Base-by-base conservation (phyloP, 1,284 basidiomycete species). In the Thecaphora thlaspeos region DNA sequence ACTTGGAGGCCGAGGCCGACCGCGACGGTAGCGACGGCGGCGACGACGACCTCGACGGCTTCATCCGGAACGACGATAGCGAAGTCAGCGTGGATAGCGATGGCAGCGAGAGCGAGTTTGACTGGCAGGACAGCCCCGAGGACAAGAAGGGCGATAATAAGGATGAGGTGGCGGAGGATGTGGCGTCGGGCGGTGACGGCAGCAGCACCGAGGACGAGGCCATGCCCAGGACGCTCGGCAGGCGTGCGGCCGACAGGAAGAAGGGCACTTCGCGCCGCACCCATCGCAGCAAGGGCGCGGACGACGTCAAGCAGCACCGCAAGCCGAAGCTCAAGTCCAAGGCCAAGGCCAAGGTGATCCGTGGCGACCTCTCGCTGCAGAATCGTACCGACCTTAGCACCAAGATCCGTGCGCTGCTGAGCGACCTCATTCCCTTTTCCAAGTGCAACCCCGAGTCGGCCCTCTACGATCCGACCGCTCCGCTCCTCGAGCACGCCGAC, bases 351-450 rank as follows among this genome's bases (percentile, higher is more conserved):
- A 14, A 7, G 28, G 28, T 14, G 4, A n/a, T n/a, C n/a, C 45
- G 45, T 7, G 54, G 53, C 24, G 50, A 60, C 40, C 18, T 55
- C 7, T 47, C 54, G n/a, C 43, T 55, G 36, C 53, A 66, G 21
- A 56, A 55, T 18, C 46, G 70, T 17, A 56, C 61, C 32, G 68
- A 71, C 36, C 46, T 71, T 40, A 73, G 70, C 46, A 65, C 67
- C 47, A 77, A 77, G 65, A 64, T 74, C 22, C 67, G 63, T 15
- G 75, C 73, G 5, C 64, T 77, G 23, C 51, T 77, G 26, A 49
- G 43, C 5, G 75, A 77, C 26, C 44, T 77, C 40, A 46, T 74
- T 32, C 73, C 74, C 1, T 77, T 76, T 41, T 71, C 71, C 17
- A 48, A 55, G 43, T 75, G 75, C 62, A 77, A 77, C 22, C 61